Percentiles rank a stretch among this genome's conserved stretches.
phyloP scores from a whole-genome alignment of 805 yeast species.

The Wickerhamomyces strasburgensis region DNA sequence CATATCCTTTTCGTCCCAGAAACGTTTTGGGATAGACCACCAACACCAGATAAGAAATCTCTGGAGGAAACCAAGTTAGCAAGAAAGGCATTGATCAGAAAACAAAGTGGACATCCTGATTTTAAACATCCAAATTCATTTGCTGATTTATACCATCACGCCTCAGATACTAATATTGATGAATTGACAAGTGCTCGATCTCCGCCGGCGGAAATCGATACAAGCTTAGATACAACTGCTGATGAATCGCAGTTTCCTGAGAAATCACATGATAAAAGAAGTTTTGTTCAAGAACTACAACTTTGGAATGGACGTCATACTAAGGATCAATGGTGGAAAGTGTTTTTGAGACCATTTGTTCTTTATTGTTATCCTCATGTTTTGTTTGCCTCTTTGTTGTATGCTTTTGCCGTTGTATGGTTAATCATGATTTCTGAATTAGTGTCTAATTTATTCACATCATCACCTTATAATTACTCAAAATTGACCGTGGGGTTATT shows the following conservation, averaged over 20 bases:
- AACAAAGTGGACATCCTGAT: slow-evolving; percentile 3
- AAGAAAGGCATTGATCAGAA: slow-evolving; percentile 30
- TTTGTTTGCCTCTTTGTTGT: slow-evolving; percentile 45
- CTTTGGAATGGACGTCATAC: slow-evolving; percentile 47
- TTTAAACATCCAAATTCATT: neutral
- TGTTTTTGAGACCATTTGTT: slow-evolving; percentile 49
- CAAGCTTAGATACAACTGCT: neutral
- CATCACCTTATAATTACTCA: slow-evolving; percentile 36
- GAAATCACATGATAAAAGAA: slow-evolving; percentile 6
- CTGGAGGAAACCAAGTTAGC: slow-evolving; percentile 44
- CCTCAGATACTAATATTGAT: neutral
- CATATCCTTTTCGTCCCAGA: slow-evolving; percentile 57
- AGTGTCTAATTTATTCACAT: slow-evolving; percentile 43
- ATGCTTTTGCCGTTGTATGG: slow-evolving; percentile 59
- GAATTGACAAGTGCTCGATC: neutral
- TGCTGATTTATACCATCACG: neutral
- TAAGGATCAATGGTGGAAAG: slow-evolving; percentile 49
- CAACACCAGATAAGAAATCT: slow-evolving; percentile 43
- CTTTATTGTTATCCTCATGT: slow-evolving; percentile 46
- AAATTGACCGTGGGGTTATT: slow-evolving; percentile 46
- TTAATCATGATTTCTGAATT: slow-evolving; percentile 56
- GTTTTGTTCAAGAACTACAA: slow-evolving; percentile 32
- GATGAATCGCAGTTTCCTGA: neutral
- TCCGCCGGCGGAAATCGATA: neutral
- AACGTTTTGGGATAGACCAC: slow-evolving; percentile 57